Percentiles rank a stretch among this genome's conserved stretches.
Evolutionary conservation across 345 rosid genomes (phyloP).

Genomic region (Barbarea vulgaris): DNA sequence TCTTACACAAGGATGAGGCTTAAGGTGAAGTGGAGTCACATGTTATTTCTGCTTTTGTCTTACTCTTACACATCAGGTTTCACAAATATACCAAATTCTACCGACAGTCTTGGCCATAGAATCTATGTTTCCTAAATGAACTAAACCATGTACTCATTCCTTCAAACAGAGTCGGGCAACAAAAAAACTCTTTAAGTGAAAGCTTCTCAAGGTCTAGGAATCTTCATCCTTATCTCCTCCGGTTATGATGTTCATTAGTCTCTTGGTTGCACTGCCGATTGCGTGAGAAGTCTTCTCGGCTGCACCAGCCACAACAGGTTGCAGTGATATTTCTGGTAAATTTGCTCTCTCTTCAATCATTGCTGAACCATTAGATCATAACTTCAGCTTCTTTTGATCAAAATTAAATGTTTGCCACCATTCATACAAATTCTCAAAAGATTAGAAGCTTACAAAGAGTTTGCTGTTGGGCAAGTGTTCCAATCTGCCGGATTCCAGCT

Average conservation of each 20-base stretch:
- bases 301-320: conserved; percentile 79
- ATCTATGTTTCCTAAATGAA: background rate
- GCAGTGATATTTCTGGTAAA: conserved; percentile 74
- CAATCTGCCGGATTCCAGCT: conserved; percentile 82
- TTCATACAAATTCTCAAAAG: background rate
- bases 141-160: background rate
- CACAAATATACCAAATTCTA: background rate
- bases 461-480: conserved; percentile 77
- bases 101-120: background rate
- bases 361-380: conserved; percentile 50
- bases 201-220: background rate
- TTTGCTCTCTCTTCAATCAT: conserved; percentile 91
- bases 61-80: background rate
- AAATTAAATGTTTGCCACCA: background rate
- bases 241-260: conserved; percentile 63
- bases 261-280: conserved; percentile 79
- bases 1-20: no score
- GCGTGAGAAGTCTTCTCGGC: conserved; percentile 79
- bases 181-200: background rate
- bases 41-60: background rate
- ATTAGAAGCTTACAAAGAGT: conserved; percentile 60
- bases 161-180: background rate
- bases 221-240: conserved; percentile 48
- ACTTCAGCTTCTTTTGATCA: background rate
- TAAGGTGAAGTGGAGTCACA: background rate